Evolutionary conservation across 2,329 filamentous ascomycete species (phyloP), one percentile per base, ranked within the genome.

Genomic region (Cercospora citrullina): DNA sequence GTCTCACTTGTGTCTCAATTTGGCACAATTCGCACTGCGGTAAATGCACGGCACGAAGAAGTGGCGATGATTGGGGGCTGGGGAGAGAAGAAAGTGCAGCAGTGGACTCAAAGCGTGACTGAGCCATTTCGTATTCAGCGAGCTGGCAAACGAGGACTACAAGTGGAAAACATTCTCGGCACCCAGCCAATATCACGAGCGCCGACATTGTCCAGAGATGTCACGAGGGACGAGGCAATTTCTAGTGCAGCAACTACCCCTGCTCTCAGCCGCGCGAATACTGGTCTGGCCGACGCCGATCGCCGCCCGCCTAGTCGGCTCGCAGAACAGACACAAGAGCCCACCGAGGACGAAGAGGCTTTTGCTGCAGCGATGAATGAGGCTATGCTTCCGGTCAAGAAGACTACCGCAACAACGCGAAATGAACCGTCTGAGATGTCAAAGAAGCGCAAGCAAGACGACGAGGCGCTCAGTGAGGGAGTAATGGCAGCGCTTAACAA

Each of bases 31-130:
- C 88, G 90, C 73, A 91, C 91, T 42, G 94, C 94, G 0, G 85
- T 98, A 68, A 97, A 97, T 78, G 94, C 93, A 1, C 87, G 91
- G 55, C 88, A 92, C 0, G 95, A 98, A 77, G 91, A 96, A 79
- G 86, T 99, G 39, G 88, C 89, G 14, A 83, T 92, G 70, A 88
- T 99, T n/a, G 87, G 90, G 31, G 95, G 95, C 0, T 99, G 94
- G 94, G 95, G 95, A 36, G 92, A 96, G 80, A 93, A 92, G 82
- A 99, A 99, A 80, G 93, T 97, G 23, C 90, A 91, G 79, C 87
- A 89, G 67, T 98, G 94, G 94, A 90, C 87, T 72, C 86, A 84
- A 66, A 90, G 91, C 9, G 91, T 97, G 1, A 87, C 92, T 68
- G 93, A 96, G 79, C 92, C 93, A 0, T 97, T 98, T 74, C 84